Conservation (phyloP, 805 yeast species). For the Yarrowia bubula region DNA sequence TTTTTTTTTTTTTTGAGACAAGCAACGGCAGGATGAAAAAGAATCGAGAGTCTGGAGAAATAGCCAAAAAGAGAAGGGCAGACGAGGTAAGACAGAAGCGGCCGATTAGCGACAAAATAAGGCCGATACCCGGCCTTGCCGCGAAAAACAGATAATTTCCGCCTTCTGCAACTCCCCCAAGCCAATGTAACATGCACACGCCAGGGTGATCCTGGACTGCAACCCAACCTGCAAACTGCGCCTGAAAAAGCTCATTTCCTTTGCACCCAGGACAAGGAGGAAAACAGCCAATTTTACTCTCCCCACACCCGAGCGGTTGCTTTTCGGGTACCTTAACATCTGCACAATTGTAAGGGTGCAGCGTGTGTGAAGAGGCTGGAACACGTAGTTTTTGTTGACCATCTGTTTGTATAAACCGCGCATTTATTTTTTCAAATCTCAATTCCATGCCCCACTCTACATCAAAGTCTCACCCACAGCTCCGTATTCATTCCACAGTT, state of each 20-base stretch:
- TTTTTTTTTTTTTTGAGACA: too few species aligned
- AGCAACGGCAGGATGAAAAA: too few species aligned
- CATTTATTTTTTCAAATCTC: neutral
- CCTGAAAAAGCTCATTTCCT: neutral
- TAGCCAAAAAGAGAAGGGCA: neutral
- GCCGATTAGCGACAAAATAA: too few species aligned
- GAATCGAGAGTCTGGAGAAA: neutral
- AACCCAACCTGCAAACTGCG: too few species aligned
- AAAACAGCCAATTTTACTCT: neutral
- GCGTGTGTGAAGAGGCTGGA: neutral
- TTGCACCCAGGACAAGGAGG: too few species aligned
- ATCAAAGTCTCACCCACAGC: neutral
- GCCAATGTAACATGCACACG: neutral
- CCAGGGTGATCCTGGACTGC: too few species aligned
- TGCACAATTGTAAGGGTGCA: neutral
- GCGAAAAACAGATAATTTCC: too few species aligned
- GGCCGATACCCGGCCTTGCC: too few species aligned
- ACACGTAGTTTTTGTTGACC: too few species aligned
- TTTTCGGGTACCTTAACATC: constrained; percentile 10
- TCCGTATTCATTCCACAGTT: neutral
- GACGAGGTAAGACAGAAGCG: too few species aligned
- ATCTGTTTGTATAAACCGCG: too few species aligned
- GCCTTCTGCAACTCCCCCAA: too few species aligned
- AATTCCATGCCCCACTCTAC: neutral
- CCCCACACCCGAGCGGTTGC: neutral